Evolutionary conservation across 768 basidiomycete species (phyloP).

Genomic region (Leccinum olivaceopallidum): DNA sequence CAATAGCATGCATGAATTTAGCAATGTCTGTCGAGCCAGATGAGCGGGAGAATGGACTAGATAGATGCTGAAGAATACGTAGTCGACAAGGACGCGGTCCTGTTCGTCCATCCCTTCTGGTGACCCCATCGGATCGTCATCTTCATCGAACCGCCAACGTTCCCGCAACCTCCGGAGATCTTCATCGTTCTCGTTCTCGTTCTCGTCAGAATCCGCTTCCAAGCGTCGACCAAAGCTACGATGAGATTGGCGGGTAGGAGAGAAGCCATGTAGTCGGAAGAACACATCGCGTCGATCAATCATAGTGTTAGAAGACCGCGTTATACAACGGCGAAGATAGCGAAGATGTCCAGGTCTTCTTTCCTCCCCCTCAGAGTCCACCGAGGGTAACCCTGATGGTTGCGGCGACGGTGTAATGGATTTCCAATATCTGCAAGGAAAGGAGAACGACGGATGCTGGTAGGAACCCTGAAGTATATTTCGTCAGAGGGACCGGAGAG

Average conservation of each 20-base stretch:
- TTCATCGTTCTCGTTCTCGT: conserved; percentile 30
- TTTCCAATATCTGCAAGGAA: conserved; percentile 68
- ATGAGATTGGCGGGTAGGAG: conserved; percentile 10
- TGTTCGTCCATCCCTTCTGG: conserved; percentile 67
- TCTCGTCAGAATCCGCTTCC: conserved; percentile 26
- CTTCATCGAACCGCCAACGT: conserved; percentile 69
- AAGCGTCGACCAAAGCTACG: conserved; percentile 27
- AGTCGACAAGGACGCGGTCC: conserved; percentile 64
- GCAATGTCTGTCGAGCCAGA: too few relatives aligned
- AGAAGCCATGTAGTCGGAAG: conserved; percentile 26
- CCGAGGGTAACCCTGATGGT: conserved; percentile 34
- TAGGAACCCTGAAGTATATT: conserved; percentile 57
- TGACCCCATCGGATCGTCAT: conserved; percentile 57
- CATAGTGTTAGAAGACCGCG: conserved; percentile 78
- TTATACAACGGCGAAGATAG: conserved; percentile 67
- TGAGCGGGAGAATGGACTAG: too few relatives aligned
- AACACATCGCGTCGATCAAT: conserved; percentile 65
- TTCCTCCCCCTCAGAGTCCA: conserved; percentile 19
- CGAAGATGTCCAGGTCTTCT: conserved; percentile 28
- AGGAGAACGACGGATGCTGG: conserved; percentile 59
- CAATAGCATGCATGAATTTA: too few relatives aligned
- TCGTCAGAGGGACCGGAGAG: conserved; percentile 4
- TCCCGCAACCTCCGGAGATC: conserved; percentile 49
- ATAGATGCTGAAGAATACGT: too few relatives aligned
- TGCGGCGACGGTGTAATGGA: conserved; percentile 45